phyloP scores from a whole-genome alignment of 805 yeast genomes.

The Pichia cephalocereana region DNA sequence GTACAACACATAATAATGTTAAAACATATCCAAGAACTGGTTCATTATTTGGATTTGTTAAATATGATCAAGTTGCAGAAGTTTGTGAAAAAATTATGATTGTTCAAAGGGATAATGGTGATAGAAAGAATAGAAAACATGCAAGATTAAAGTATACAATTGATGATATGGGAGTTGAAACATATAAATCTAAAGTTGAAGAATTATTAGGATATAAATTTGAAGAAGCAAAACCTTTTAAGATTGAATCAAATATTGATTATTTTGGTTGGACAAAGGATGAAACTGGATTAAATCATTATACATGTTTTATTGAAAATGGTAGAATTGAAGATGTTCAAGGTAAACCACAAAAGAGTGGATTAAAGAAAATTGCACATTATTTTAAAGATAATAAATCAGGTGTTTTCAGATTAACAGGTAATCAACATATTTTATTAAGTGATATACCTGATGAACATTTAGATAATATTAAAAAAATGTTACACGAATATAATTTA shows the following conservation, averaged over 20 bases:
- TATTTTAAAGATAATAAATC: slow-evolving; percentile 48
- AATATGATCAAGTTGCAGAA: slow-evolving; percentile 55
- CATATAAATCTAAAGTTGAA: slow-evolving; percentile 72
- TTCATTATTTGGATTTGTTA: slow-evolving; percentile 69
- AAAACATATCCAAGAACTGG: slow-evolving; percentile 97
- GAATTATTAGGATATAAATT: slow-evolving; percentile 71
- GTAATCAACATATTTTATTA: slow-evolving; percentile 86
- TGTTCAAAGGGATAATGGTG: slow-evolving; percentile 92
- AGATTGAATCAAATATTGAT: slow-evolving; percentile 81
- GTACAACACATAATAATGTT: slow-evolving; percentile 91
- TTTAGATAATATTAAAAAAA: slow-evolving; percentile 47
- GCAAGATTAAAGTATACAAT: slow-evolving; percentile 96
- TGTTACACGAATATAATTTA: slow-evolving; percentile 65
- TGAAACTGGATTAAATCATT: slow-evolving; percentile 76
- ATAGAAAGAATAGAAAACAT: slow-evolving; percentile 92
- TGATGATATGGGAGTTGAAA: slow-evolving; percentile 88
- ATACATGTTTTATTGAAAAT: slow-evolving; percentile 89
- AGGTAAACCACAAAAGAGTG: slow-evolving; percentile 82
- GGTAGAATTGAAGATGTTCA: slow-evolving; percentile 94
- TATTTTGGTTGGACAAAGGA: slow-evolving; percentile 91
- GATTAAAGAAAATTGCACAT: slow-evolving; percentile 71
- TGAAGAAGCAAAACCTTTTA: slow-evolving; percentile 59
- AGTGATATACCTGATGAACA: slow-evolving; percentile 66
- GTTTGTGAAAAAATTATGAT: slow-evolving; percentile 90
- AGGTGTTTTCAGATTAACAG: slow-evolving; percentile 89